These are phyloP conservation scores for Cardamine occulta DNA, from an alignment of 345 rosid genomes.

Conservation along the genomic window DNA sequence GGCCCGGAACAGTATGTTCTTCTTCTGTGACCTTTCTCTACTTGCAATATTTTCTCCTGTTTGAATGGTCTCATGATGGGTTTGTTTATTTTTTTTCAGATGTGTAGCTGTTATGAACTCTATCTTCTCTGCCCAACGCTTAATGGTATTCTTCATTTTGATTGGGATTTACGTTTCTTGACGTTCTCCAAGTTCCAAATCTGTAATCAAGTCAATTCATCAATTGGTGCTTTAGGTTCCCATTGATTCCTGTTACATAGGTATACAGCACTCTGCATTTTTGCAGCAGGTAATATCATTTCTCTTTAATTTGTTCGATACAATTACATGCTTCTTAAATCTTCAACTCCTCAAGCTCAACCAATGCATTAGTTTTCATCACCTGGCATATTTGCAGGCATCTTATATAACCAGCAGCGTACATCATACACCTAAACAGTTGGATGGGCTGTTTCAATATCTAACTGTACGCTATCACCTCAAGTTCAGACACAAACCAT, in stretches of 20 bases:
- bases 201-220: conserved; percentile 26
- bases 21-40: conserved; percentile 27
- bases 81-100: conserved; percentile 46
- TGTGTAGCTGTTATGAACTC: conserved; percentile 97
- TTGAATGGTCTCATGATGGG: conserved; percentile 21
- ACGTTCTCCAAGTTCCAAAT: not conserved
- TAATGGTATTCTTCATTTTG: conserved; percentile 58
- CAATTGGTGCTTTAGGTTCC: conserved; percentile 66
- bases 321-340: conserved; percentile 15
- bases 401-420: conserved; percentile 92
- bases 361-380: conserved; percentile 26
- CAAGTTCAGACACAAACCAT: conserved; percentile 18
- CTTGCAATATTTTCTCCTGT: conserved; percentile 20
- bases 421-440: conserved; percentile 82
- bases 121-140: conserved; percentile 92
- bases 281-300: conserved; percentile 75
- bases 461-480: conserved; percentile 57
- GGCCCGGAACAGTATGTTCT: conserved; percentile 93
- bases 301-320: not conserved
- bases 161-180: conserved; percentile 6
- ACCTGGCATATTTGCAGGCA: conserved; percentile 58
- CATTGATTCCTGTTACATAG: conserved; percentile 86
- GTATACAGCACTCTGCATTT: conserved; percentile 85
- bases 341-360: not conserved
- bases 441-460: conserved; percentile 90